A percentile compares a stretch with the other conserved stretches of the same genome.
Evolutionary conservation across 768 basidiomycete genomes (phyloP).

Genomic region (Myochromella boudieri): DNA sequence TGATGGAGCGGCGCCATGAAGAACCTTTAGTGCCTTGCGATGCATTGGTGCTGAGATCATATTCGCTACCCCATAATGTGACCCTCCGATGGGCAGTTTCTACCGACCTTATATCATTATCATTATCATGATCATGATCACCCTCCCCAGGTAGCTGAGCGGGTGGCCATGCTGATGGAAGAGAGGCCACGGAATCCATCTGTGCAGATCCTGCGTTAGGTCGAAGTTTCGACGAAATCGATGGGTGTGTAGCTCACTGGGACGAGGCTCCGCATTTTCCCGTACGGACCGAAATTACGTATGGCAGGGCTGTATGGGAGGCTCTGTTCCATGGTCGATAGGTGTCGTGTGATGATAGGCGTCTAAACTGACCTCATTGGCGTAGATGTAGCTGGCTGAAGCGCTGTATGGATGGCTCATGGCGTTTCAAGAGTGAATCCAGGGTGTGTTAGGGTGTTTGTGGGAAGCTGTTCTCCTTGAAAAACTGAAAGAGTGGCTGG

Average conservation of each 20-base stretch:
- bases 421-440: neutral
- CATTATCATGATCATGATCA: neutral
- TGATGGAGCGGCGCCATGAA: neutral
- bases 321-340: too few species aligned
- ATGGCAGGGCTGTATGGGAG: neutral
- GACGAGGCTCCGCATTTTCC: conserved; percentile 1
- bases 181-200: conserved; percentile 6
- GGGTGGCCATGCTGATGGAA: neutral
- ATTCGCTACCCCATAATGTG: conserved; percentile 4
- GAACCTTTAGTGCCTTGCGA: neutral
- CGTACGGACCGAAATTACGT: conserved; percentile 7
- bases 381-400: conserved; percentile 1
- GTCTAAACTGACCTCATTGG: conserved; percentile 1
- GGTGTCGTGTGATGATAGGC: too few species aligned
- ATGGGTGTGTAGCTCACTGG: neutral
- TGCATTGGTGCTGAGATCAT: neutral
- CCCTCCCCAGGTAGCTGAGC: neutral
- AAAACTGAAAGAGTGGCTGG: neutral
- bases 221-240: neutral
- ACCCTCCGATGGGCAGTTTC: neutral
- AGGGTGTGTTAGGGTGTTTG: too few species aligned
- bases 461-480: too few species aligned
- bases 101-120: too few species aligned
- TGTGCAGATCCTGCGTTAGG: neutral
- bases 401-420: conserved; percentile 7